Evolutionary conservation across 163 green algal genomes (phyloP).

Genomic region (Chlamydomonas reinhardtii): DNA sequence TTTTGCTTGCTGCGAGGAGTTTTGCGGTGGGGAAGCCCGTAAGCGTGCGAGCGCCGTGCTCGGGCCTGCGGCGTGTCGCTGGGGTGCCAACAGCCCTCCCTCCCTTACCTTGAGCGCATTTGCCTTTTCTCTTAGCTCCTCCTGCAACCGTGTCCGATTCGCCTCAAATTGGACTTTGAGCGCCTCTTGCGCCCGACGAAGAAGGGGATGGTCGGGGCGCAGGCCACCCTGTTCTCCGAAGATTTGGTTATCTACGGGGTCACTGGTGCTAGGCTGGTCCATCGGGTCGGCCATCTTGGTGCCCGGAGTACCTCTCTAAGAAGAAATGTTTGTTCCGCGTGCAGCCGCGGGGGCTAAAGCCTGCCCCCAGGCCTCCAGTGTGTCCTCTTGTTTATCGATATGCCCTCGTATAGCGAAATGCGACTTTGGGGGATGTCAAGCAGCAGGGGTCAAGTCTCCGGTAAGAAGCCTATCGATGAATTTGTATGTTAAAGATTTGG

Average conservation of each 20-base stretch:
- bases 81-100: too few species aligned
- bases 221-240: constrained; percentile 57
- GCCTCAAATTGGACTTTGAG: constrained; percentile 81
- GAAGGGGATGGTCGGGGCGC: constrained; percentile 78
- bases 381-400: too few species aligned
- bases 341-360: background rate
- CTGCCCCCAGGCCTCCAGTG: too few species aligned
- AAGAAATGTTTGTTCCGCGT: too few species aligned
- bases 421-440: too few species aligned
- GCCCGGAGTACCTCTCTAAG: background rate
- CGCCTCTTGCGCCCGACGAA: constrained; percentile 74
- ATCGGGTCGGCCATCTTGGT: background rate
- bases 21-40: too few species aligned
- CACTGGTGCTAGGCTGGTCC: constrained; percentile 26
- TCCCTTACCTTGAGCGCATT: constrained; percentile 79
- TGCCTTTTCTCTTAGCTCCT: constrained; percentile 83
- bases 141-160: constrained; percentile 72
- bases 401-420: too few species aligned
- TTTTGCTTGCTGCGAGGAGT: constrained; percentile 74
- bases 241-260: constrained; percentile 40
- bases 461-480: too few species aligned
- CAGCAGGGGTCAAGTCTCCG: too few species aligned
- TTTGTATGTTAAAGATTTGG: too few species aligned
- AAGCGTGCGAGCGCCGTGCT: too few species aligned
- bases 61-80: too few species aligned